Percentiles rank a stretch among this genome's conserved stretches.
Evolutionary conservation across 805 yeast genomes (phyloP).

Genomic region (Metschnikowia lunata): DNA sequence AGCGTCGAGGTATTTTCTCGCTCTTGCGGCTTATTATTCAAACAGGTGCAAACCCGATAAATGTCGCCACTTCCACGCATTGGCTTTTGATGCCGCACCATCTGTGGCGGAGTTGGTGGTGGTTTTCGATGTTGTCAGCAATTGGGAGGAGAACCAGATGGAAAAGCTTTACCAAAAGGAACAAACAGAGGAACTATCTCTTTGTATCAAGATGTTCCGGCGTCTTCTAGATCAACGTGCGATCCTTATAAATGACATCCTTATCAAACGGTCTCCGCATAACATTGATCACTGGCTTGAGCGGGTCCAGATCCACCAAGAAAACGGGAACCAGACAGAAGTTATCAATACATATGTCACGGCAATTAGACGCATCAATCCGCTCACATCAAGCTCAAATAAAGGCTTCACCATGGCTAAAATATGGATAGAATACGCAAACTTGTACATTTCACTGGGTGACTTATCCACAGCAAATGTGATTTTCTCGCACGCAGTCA

Average conservation of each 20-base stretch:
- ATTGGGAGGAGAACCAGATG: slow-evolving; percentile 48
- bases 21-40: slow-evolving; percentile 47
- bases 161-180: slow-evolving; percentile 22
- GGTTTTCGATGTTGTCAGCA: slow-evolving; percentile 59
- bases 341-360: slow-evolving; percentile 51
- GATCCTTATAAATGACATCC: slow-evolving; percentile 60
- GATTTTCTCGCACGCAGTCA: slow-evolving; percentile 59
- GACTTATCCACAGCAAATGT: slow-evolving; percentile 59
- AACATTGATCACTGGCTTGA: slow-evolving; percentile 67
- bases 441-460: slow-evolving; percentile 50
- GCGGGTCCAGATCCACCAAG: slow-evolving; percentile 46
- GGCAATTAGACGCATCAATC: slow-evolving; percentile 66
- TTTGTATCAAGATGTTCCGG: slow-evolving; percentile 48
- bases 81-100: slow-evolving; percentile 42
- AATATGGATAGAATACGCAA: slow-evolving; percentile 71
- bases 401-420: slow-evolving; percentile 40
- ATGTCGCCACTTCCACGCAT: slow-evolving; percentile 38
- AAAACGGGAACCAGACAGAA: slow-evolving; percentile 25
- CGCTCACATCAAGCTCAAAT: slow-evolving; percentile 35
- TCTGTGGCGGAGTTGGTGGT: slow-evolving; percentile 60
- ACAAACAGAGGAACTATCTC: slow-evolving; percentile 32
- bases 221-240: slow-evolving; percentile 53
- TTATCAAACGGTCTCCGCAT: slow-evolving; percentile 57
- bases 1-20: slow-evolving; percentile 43
- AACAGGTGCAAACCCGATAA: slow-evolving; percentile 26